Percentiles rank a stretch among this genome's conserved stretches.
Conservation (phyloP, 179 eudicot genomes). For the Dionaea muscipula region DNA sequence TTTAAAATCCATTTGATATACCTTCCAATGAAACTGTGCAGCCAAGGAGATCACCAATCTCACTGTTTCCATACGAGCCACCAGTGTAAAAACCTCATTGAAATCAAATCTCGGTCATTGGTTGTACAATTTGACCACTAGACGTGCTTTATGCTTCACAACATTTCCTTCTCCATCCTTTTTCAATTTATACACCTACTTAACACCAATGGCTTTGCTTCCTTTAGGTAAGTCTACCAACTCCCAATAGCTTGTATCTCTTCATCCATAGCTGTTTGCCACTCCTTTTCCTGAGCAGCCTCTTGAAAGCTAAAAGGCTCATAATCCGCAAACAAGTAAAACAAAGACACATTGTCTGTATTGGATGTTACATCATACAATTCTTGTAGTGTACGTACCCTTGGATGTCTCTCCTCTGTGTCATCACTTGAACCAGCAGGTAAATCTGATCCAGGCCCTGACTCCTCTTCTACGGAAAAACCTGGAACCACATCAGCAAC, state of each 20-base stretch:
- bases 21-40: not conserved
- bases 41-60: not conserved
- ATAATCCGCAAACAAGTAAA: not conserved
- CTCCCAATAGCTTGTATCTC: not conserved
- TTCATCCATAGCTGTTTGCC: not conserved
- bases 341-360: not conserved
- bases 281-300: not conserved
- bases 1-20: too few species aligned
- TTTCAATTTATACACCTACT: too few species aligned
- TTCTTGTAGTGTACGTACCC: too few species aligned
- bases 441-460: too few species aligned
- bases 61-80: not conserved
- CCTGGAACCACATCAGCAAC: too few species aligned
- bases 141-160: too few species aligned
- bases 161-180: too few species aligned
- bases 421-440: too few species aligned
- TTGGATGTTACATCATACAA: not conserved
- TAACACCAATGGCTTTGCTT: too few species aligned
- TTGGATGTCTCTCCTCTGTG: too few species aligned
- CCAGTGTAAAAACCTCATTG: not conserved
- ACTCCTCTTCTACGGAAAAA: too few species aligned
- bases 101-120: not conserved
- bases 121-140: not conserved
- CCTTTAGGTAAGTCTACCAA: not conserved
- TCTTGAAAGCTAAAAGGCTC: not conserved